Evolutionary conservation across 306 rosid genomes (phyloP).

Genomic region (Sicyos edulis): DNA sequence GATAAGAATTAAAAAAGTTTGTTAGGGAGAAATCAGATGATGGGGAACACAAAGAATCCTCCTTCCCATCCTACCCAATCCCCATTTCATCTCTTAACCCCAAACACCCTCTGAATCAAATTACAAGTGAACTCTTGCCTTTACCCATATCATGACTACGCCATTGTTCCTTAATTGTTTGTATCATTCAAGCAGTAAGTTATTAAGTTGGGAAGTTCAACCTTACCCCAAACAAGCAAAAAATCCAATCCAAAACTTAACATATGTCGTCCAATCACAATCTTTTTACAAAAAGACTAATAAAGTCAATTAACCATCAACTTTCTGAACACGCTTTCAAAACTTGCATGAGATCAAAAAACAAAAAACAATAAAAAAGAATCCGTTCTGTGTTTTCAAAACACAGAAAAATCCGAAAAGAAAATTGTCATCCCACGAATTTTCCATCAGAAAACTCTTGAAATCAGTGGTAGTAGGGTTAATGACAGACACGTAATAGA

Average conservation of each 20-base stretch:
- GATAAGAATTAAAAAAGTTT: too few relatives aligned
- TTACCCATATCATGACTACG: background rate
- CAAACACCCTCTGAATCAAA: background rate
- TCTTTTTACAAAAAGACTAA: background rate
- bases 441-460: background rate
- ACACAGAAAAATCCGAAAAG: background rate
- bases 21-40: too few relatives aligned
- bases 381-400: background rate
- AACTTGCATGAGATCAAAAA: background rate
- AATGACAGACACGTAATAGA: background rate
- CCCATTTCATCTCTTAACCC: too few relatives aligned
- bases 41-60: too few relatives aligned
- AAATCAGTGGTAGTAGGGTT: background rate
- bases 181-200: background rate
- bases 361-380: background rate
- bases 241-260: slow-evolving; percentile 8
- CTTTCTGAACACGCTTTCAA: background rate
- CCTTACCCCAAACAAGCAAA: background rate
- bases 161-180: background rate
- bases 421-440: background rate
- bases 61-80: too few relatives aligned
- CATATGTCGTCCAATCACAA: background rate
- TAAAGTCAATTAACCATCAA: background rate
- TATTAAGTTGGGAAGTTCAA: slow-evolving; percentile 1
- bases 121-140: background rate